phyloP scores from a whole-genome alignment of 306 rosid genomes.

The Quercus robur region DNA sequence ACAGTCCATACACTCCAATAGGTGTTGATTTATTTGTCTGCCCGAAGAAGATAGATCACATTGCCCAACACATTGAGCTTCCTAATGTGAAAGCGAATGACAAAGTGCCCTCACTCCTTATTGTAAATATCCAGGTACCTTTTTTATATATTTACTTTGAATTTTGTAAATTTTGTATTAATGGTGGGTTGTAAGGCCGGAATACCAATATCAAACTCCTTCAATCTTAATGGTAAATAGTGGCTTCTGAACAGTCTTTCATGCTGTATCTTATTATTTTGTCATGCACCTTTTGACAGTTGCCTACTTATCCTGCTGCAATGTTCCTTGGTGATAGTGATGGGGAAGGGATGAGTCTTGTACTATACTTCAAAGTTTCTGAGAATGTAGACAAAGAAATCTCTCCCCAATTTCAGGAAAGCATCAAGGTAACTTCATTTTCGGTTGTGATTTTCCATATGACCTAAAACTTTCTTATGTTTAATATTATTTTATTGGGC shows the following conservation, averaged over 20 bases:
- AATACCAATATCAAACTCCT: neutral
- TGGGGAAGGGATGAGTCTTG: slow-evolving; percentile 92
- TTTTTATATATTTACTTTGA: neutral
- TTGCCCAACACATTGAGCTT: slow-evolving; percentile 83
- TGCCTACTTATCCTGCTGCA: slow-evolving; percentile 93
- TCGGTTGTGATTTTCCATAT: neutral
- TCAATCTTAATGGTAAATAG: neutral
- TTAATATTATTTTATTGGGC: neutral
- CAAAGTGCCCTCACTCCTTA: slow-evolving; percentile 69
- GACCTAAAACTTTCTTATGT: neutral
- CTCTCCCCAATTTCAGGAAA: slow-evolving; percentile 76
- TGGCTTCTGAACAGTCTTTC: slow-evolving; percentile 19
- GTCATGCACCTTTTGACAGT: slow-evolving; percentile 39
- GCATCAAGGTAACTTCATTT: slow-evolving; percentile 54
- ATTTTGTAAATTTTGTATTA: neutral
- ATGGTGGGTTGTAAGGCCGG: neutral
- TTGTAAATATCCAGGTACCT: slow-evolving; percentile 86
- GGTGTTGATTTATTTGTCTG: slow-evolving; percentile 85
- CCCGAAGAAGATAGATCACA: slow-evolving; percentile 77
- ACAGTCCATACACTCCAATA: slow-evolving; percentile 77
- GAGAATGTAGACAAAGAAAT: slow-evolving; percentile 61
- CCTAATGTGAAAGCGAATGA: slow-evolving; percentile 56
- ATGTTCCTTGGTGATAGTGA: slow-evolving; percentile 87
- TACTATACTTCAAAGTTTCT: slow-evolving; percentile 66
- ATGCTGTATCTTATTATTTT: slow-evolving; percentile 7